A percentile compares a stretch with the other conserved stretches of the same genome.
Conservation (phyloP, 495 filamentous ascomycete species). For the Pyronema domesticum region DNA sequence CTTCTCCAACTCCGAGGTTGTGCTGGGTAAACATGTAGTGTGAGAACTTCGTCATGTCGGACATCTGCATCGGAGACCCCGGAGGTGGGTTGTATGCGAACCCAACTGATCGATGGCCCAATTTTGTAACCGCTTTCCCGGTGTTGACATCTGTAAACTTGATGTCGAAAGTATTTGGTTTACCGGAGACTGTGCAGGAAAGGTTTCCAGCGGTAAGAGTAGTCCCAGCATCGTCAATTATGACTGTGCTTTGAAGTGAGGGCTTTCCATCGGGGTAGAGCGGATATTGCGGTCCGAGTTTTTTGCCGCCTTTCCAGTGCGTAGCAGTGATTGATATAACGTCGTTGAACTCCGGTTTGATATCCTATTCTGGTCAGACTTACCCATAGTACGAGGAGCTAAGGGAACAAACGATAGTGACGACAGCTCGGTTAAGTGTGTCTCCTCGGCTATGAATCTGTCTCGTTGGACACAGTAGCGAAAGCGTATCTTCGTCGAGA, state of each 20-base stretch:
- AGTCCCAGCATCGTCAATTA: slow-evolving; percentile 32
- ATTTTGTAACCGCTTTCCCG: slow-evolving; percentile 37
- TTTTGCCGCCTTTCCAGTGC: slow-evolving; percentile 43
- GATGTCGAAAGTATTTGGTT: slow-evolving; percentile 39
- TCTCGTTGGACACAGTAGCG: slow-evolving; percentile 34
- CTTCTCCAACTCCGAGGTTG: slow-evolving; percentile 46
- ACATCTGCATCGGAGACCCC: slow-evolving; percentile 34
- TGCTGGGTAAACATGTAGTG: slow-evolving; percentile 47
- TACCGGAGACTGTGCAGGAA: slow-evolving; percentile 34
- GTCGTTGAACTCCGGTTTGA: slow-evolving; percentile 38
- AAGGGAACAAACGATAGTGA: slow-evolving; percentile 32
- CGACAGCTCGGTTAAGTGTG: slow-evolving; percentile 38
- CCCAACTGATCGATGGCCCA: slow-evolving; percentile 43
- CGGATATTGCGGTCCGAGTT: slow-evolving; percentile 46
- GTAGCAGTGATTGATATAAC: slow-evolving; percentile 44
- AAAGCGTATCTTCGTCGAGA: slow-evolving; percentile 26
- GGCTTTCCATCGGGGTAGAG: slow-evolving; percentile 37
- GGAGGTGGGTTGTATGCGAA: slow-evolving; percentile 35
- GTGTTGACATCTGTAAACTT: slow-evolving; percentile 34
- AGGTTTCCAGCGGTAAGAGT: slow-evolving; percentile 39
- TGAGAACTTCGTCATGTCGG: slow-evolving; percentile 36
- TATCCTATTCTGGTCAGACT: too few relatives aligned
- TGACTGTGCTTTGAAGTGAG: slow-evolving; percentile 30
- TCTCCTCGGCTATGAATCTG: slow-evolving; percentile 34
- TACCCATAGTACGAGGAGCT: too few relatives aligned